Base-by-base conservation (phyloP, 1,284 basidiomycete species). In the Irpex rosettiformis region DNA sequence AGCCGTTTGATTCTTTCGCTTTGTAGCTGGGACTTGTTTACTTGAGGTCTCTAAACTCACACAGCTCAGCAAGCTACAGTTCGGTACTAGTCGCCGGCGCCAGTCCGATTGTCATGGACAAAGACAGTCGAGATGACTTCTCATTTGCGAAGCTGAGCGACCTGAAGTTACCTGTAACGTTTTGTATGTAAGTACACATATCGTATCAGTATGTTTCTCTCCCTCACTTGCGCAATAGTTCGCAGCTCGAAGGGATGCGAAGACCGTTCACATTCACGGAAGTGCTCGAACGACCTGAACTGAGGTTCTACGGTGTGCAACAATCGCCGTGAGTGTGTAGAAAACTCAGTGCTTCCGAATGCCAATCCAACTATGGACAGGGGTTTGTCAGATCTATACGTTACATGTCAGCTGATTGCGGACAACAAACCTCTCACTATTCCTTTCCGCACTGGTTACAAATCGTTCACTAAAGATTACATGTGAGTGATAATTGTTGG, bases 381-480 rank as follows among this genome's bases (percentile, higher is more conserved):
- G 61, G 84, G 82, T 4, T 82, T 90, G 64, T 92, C 94, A 66
- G 96, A 98, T 74, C 82, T 98, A 59, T 96, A 94, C 72, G 89
- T 98, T 52, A 93, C 90, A 10, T 91, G 92, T 66, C 92, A 96
- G 68, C 85, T 99, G 11, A 84, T 92, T 62, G 90, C 94, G 4
- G 93, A 96, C 72, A 96, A 96, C 73, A 95, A 96, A 70, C 93
- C 93, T 0, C 77, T 96, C 42, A 94, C 94, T 0, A 89, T 96
- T 25, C 90, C 94, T 0, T 93, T 92, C 67, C 86, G 93, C 53
- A 98, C 97, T 0, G 85, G 92, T 0, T 96, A 94, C 81, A 96
- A 96, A 72, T 83, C 91, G 13, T 98, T 97, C 79, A 92, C 90
- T 73, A 85, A 83, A 62, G 83, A 78, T 48, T 94, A 95, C 69